These are phyloP conservation scores for Colletotrichum sp. DNA, from an alignment of 2,329 filamentous ascomycete genomes.

Conservation along the genomic window DNA sequence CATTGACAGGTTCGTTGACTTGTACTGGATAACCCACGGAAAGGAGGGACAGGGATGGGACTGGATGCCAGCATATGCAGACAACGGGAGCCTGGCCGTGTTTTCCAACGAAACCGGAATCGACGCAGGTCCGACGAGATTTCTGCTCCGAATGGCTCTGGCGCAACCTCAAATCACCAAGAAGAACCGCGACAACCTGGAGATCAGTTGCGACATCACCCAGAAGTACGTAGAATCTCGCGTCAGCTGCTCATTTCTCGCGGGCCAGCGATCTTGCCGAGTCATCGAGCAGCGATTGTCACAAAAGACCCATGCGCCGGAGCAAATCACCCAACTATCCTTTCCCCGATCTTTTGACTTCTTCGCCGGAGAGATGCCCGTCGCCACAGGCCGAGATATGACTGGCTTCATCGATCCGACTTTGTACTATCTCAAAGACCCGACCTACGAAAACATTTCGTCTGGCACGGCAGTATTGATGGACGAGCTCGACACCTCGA, in stretches of 20 bases:
- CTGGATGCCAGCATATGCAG: background rate
- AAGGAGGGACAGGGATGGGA: background rate
- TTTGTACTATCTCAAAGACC: background rate
- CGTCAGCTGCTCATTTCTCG: background rate
- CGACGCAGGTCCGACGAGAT: background rate
- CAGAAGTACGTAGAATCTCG: conserved; percentile 7
- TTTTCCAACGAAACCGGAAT: background rate
- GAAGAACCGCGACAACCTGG: background rate
- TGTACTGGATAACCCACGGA: background rate
- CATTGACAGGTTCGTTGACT: background rate
- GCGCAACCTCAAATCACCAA: background rate
- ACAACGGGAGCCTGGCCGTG: rapidly evolving
- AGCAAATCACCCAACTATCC: background rate
- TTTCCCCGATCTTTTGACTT: background rate
- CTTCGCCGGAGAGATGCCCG: background rate
- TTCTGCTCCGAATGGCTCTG: background rate
- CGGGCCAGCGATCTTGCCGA: background rate
- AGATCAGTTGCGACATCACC: background rate
- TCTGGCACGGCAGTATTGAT: background rate
- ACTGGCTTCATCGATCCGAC: background rate
- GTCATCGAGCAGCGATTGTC: background rate
- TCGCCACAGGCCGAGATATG: background rate
- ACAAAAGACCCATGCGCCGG: background rate
- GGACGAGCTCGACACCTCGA: background rate
- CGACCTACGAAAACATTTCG: background rate